Evolutionary conservation across 768 basidiomycete species (phyloP), one percentile per base, ranked within the genome.

Genomic region (Tylopilus vinaceipallidus): DNA sequence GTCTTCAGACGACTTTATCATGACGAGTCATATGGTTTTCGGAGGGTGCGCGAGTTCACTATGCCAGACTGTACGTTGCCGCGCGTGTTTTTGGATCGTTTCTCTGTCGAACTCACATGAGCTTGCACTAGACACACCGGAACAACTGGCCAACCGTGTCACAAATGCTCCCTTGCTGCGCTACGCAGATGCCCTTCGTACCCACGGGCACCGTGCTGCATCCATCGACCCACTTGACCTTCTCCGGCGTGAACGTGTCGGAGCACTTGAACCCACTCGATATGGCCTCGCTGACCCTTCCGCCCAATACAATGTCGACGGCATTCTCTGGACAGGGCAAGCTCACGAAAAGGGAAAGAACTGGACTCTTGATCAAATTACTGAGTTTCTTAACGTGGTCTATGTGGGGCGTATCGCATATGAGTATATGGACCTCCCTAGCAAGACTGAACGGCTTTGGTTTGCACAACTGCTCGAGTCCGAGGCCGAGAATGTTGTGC

Each of bases 361-460:
- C 66, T 90, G 88, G 84, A 78, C 80, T 1, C 74, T 95, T 22
- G 76, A 76, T 27, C 79, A 88, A 37, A 90, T 97, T 51, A 78
- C 77, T 3, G 63, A 73, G 14, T 86, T 89, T 64, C 73, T 97
- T 12, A 79, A 84, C 47, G 68, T 73, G 1, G 77, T 88, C 1
- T 97, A 97, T 62, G 87, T 91, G 24, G 88, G 86, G 2, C 81
- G 81, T 20, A 91, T 97, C 56, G 92, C 88, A 1, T 91, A 94
- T 61, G 94, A 97, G 77, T 93, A 85, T 50, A 91, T 91, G 88
- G 90, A 94, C 66, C 86, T 88, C 12, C 85, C 88, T 0, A 84
- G 80, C 50, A 91, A 91, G 72, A 87, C 84, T 0, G 91, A 93
- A 68, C 78, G 90, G 0, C 74, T 89, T 6, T 95, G 91, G 91